Evolutionary conservation across 306 rosid genomes (phyloP).

Genomic region (Trichosanthes cucumerina): DNA sequence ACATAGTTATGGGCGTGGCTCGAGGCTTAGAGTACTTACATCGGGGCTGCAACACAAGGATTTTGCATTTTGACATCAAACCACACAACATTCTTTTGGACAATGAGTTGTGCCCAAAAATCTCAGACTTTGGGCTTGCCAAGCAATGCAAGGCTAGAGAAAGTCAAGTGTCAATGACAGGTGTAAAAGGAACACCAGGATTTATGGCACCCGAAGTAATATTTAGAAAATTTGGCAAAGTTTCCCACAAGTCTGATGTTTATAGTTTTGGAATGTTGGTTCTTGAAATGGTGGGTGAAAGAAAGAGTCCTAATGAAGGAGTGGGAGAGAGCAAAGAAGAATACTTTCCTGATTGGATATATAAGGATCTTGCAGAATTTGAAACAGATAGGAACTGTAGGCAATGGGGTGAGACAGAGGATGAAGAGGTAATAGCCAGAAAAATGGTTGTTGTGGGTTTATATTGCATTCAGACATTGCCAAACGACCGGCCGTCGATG

Average conservation of each 20-base stretch:
- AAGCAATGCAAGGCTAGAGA: not conserved
- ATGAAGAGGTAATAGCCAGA: not conserved
- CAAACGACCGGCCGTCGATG: not conserved
- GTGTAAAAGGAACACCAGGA: not conserved
- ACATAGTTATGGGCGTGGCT: too few relatives aligned
- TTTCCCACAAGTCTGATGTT: too few relatives aligned
- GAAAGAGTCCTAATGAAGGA: not conserved
- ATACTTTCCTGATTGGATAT: too few relatives aligned
- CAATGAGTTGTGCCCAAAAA: slow-evolving; percentile 42
- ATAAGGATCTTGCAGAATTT: too few relatives aligned
- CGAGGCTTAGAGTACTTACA: too few relatives aligned
- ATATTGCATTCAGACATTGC: not conserved
- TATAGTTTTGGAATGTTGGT: not conserved
- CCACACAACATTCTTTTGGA: slow-evolving; percentile 76
- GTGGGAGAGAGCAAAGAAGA: too few relatives aligned
- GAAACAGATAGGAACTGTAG: too few relatives aligned
- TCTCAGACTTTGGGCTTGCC: slow-evolving; percentile 68
- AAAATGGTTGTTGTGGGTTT: not conserved
- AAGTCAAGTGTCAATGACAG: not conserved
- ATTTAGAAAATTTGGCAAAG: not conserved
- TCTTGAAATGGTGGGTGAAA: not conserved
- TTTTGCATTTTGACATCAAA: slow-evolving; percentile 70
- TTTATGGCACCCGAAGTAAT: not conserved
- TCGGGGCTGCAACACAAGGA: slow-evolving; percentile 12
- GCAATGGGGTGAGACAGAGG: not conserved